Conservation (phyloP, 2,329 filamentous ascomycete species). For the Coleophoma crateriformis region DNA sequence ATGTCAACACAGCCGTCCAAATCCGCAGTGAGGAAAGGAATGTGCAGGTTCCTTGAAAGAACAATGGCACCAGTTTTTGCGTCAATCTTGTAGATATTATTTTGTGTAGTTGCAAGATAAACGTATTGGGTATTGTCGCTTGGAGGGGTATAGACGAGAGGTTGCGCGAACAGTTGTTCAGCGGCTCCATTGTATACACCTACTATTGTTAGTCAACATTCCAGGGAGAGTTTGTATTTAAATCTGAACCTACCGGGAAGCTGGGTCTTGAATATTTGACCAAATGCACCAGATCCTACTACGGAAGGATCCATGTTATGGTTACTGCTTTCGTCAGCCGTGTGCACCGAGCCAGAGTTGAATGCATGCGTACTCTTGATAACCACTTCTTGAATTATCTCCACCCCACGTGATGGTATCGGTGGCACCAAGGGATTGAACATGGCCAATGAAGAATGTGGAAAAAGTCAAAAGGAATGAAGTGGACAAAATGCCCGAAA, state of each 20-base stretch:
- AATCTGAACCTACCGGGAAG: conserved; percentile 35
- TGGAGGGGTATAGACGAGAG: conserved; percentile 44
- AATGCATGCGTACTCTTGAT: conserved; percentile 39
- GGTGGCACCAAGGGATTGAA: conserved; percentile 30
- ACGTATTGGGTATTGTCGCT: conserved; percentile 43
- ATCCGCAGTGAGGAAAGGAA: conserved; percentile 41
- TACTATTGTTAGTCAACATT: too few species aligned
- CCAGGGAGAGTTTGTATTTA: too few species aligned
- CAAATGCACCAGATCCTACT: conserved; percentile 49
- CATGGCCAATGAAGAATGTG: background rate
- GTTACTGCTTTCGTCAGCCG: conserved; percentile 29
- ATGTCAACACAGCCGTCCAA: conserved; percentile 41
- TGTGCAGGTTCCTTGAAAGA: conserved; percentile 38
- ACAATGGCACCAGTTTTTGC: conserved; percentile 47
- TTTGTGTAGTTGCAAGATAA: conserved; percentile 51
- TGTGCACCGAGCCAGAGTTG: background rate
- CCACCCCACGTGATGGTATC: conserved; percentile 57
- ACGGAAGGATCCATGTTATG: conserved; percentile 59
- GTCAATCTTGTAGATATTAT: conserved; percentile 51
- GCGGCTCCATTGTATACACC: conserved; percentile 37
- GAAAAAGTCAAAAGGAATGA: background rate
- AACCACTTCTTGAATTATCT: conserved; percentile 47
- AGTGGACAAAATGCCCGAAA: background rate
- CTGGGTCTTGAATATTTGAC: conserved; percentile 44
- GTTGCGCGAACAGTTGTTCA: conserved; percentile 48